phyloP scores from a whole-genome alignment of 768 basidiomycete genomes.

The Clathrus columnatus region DNA sequence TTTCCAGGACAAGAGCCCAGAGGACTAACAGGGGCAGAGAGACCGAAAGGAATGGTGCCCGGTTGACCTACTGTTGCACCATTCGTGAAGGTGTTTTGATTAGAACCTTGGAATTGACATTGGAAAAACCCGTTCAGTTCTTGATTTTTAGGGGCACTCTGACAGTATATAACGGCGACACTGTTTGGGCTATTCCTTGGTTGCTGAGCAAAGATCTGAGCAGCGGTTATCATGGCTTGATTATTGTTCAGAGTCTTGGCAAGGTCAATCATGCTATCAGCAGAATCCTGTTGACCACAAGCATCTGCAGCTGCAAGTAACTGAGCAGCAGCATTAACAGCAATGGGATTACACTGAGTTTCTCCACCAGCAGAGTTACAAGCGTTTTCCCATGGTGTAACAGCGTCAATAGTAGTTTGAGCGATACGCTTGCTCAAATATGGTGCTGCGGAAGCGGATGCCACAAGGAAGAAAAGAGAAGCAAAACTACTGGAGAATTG shows the following conservation, averaged over 20 bases:
- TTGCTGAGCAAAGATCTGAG: constrained; percentile 50
- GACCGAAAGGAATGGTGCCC: constrained; percentile 49
- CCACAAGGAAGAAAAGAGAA: constrained; percentile 25
- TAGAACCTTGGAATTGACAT: constrained; percentile 45
- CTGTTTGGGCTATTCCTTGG: constrained; percentile 43
- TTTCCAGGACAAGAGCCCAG: constrained; percentile 45
- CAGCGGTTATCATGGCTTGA: constrained; percentile 37
- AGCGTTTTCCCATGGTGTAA: constrained; percentile 36
- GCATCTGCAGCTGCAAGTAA: constrained; percentile 49
- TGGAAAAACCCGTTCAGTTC: constrained; percentile 51
- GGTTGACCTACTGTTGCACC: constrained; percentile 31
- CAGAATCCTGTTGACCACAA: constrained; percentile 50
- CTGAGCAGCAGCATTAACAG: constrained; percentile 46
- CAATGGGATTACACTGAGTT: constrained; percentile 46
- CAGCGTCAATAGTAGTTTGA: constrained; percentile 33
- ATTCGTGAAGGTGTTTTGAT: constrained; percentile 37
- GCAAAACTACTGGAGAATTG: constrained; percentile 11
- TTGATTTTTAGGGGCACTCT: constrained; percentile 39
- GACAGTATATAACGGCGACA: constrained; percentile 44
- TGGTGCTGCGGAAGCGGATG: constrained; percentile 23
- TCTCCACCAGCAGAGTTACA: constrained; percentile 47
- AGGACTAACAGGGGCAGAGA: constrained; percentile 30
- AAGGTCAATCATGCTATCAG: constrained; percentile 43
- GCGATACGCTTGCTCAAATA: constrained; percentile 40
- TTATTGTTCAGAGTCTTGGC: constrained; percentile 36